Conservation (phyloP, 2,329 filamentous ascomycete genomes). For the Didymella sp. region DNA sequence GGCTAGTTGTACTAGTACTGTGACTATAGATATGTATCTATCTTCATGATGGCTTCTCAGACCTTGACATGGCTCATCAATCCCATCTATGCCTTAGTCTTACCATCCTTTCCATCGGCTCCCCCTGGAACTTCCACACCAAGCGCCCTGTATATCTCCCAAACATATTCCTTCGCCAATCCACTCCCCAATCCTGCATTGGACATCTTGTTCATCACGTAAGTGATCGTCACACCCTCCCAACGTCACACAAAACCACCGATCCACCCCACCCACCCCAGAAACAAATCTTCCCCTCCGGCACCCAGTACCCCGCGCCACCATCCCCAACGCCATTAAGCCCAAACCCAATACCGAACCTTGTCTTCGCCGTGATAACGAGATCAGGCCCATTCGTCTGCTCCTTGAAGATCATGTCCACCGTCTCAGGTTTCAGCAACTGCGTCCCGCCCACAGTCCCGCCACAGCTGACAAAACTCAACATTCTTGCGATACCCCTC, state of each 20-base stretch:
- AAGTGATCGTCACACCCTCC: conserved; percentile 23
- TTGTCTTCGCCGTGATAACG: conserved; percentile 4
- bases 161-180: conserved; percentile 15
- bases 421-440: conserved; percentile 18
- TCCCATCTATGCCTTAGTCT: background rate
- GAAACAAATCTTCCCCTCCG: conserved; percentile 19
- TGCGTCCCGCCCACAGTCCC: conserved; percentile 3
- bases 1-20: no score
- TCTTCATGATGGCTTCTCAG: background rate
- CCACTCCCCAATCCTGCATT: conserved; percentile 14
- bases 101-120: background rate
- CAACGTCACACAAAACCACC: conserved; percentile 24
- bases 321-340: conserved; percentile 5
- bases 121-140: conserved; percentile 7
- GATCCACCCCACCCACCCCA: conserved; percentile 33
- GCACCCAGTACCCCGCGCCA: conserved; percentile 16
- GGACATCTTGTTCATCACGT: conserved; percentile 34
- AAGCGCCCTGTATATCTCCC: conserved; percentile 22
- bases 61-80: no score
- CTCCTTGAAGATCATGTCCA: conserved; percentile 23
- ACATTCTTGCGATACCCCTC: conserved; percentile 15
- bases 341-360: conserved; percentile 23
- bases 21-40: background rate
- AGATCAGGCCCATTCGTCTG: conserved; percentile 19
- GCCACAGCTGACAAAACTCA: conserved; percentile 18